Evolutionary conservation across 2,329 filamentous ascomycete genomes (phyloP), one percentile per base, ranked within the genome.

Genomic region (Cytospora piceicola): DNA sequence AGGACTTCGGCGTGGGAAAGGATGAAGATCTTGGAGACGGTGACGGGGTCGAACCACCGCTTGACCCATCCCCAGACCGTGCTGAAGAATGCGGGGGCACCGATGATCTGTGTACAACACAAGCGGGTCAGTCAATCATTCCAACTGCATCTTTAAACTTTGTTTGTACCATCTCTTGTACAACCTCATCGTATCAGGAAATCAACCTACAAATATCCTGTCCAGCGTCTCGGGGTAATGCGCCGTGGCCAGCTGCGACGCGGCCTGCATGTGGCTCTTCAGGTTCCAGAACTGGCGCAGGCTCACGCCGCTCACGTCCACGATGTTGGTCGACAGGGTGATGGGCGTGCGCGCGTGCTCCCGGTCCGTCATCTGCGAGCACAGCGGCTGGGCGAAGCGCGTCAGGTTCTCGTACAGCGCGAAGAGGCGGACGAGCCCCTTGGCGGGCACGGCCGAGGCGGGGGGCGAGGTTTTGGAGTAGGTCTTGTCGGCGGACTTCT

Each of bases 241-340:
- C 6, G 94, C 93, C 4, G 94, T 97, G 7, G 94, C 94, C 63
- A 97, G 82, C 67, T 89, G 87, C 73, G 90, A 94, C 2, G 94
- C 94, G 73, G 93, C 90, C 79, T 97, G 94, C 93, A 98, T 96
- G 77, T 97, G 94, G 29, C 80, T 81, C 82, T 96, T 95, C 68
- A 98, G 79, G 78, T 96, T 96, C 94, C 94, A 97, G 77, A 97
- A 97, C 80, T 96, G 93, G 81, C 92, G 93, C 76, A 98, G 77
- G 7, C 92, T 92, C 30, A 97, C 94, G 17, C 90, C 89, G 20
- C 88, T 90, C 69, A 98, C 93, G 76, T 98, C 94, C 65, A 97
- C 93, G 72, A 98, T 96, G 79, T 97, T 97, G 72, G 92, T 97
- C 73, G 90, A 94, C 72, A 95, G 89, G 49, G 93, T 94, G 71